A percentile compares a stretch with the other conserved stretches of the same genome.
Conservation (phyloP, 768 basidiomycete species). For the Lactarius hengduanensis region DNA sequence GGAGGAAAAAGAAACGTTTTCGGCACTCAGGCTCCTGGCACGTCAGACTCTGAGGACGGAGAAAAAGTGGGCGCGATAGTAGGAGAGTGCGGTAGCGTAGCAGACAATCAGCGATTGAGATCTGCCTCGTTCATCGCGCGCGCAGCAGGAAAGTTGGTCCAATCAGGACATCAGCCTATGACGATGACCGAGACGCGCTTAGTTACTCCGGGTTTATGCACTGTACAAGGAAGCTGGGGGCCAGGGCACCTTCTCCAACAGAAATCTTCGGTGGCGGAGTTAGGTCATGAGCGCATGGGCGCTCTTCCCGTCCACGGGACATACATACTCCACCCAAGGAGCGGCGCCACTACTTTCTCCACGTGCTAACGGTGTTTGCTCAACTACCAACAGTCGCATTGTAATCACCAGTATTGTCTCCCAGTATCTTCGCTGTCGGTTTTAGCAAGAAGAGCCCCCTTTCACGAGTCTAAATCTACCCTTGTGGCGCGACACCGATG, state of each 20-base stretch:
- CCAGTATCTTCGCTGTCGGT: too few relatives aligned
- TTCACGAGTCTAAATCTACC: too few relatives aligned
- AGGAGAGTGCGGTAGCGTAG: not conserved
- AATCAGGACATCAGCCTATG: not conserved
- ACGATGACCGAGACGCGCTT: not conserved
- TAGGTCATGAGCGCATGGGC: not conserved
- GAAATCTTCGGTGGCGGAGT: not conserved
- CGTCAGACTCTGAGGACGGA: not conserved
- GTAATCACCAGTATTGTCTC: too few relatives aligned
- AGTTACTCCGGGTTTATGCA: not conserved
- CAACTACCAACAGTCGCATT: too few relatives aligned
- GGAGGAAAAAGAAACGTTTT: not conserved
- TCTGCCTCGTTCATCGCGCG: slow-evolving; percentile 6
- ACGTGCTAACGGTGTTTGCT: too few relatives aligned
- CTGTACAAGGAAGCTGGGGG: not conserved
- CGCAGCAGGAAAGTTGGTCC: not conserved
- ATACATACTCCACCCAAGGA: not conserved
- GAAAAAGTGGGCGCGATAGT: not conserved
- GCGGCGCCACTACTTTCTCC: not conserved
- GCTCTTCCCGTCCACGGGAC: not conserved
- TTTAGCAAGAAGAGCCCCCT: too few relatives aligned
- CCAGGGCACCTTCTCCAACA: not conserved
- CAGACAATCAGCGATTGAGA: not conserved
- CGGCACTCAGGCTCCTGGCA: not conserved
- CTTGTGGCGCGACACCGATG: too few relatives aligned